Evolutionary conservation across 1,284 basidiomycete genomes (phyloP).

Genomic region (Melanopsichium pennsylvanicum): DNA sequence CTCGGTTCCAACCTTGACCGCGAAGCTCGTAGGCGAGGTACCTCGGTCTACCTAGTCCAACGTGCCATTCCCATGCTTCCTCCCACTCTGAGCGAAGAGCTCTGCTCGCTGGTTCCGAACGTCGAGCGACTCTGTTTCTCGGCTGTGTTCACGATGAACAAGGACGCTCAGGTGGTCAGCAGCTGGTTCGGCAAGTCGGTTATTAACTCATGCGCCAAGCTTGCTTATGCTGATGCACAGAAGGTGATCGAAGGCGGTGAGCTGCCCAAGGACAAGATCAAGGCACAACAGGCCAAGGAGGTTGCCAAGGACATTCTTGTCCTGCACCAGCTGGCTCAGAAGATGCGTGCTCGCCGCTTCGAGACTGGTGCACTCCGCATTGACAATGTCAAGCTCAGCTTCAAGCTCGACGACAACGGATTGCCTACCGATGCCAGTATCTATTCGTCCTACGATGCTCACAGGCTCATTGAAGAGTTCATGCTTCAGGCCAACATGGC

Average conservation of each 20-base stretch:
- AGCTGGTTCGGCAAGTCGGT: constrained; percentile 93
- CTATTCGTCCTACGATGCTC: constrained; percentile 76
- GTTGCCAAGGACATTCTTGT: constrained; percentile 80
- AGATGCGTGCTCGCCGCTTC: constrained; percentile 78
- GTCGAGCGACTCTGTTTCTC: constrained; percentile 86
- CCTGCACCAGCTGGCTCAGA: constrained; percentile 73
- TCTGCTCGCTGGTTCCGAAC: constrained; percentile 88
- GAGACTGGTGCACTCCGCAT: constrained; percentile 82
- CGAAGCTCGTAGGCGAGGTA: constrained; percentile 95
- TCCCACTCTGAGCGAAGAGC: constrained; percentile 84
- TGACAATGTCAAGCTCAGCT: constrained; percentile 77
- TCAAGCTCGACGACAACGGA: constrained; percentile 83
- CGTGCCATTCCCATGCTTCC: constrained; percentile 96
- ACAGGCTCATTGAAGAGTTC: constrained; percentile 90
- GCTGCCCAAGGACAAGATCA: constrained; percentile 67
- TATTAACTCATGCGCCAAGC: constrained; percentile 86
- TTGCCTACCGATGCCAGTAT: constrained; percentile 80
- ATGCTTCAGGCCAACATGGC: constrained; percentile 91
- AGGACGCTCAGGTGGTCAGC: constrained; percentile 80
- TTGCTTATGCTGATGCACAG: constrained; percentile 84
- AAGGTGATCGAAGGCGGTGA: constrained; percentile 79
- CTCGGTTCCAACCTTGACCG: constrained; percentile 95
- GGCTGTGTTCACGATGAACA: constrained; percentile 78
- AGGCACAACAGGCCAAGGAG: constrained; percentile 68
- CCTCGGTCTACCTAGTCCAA: constrained; percentile 94